Evolutionary conservation across 768 basidiomycete genomes (phyloP).

Genomic region (Mycena epipterygia): DNA sequence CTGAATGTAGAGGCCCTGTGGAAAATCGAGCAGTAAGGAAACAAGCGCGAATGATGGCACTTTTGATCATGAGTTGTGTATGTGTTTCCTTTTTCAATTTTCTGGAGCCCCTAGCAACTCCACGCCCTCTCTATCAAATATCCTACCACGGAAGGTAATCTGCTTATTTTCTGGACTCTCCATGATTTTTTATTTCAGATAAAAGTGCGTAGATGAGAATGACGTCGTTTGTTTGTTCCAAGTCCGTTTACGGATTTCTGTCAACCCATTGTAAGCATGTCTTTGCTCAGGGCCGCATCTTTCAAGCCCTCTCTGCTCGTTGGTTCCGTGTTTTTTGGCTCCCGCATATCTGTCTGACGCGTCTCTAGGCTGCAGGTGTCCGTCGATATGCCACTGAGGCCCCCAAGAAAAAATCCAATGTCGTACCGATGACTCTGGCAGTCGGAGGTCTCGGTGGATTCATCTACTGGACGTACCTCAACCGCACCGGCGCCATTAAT

Average conservation of each 20-base stretch:
- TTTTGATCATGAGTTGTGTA: background rate
- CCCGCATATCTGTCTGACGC: background rate
- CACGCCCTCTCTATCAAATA: background rate
- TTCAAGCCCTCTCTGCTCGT: slow-evolving; percentile 9
- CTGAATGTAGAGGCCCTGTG: background rate
- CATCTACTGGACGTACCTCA: slow-evolving; percentile 67
- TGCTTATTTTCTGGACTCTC: too few species aligned
- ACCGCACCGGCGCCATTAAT: slow-evolving; percentile 38
- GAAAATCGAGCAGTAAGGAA: slow-evolving; percentile 11
- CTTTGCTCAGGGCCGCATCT: slow-evolving; percentile 18
- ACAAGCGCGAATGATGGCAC: background rate
- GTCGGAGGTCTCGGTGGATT: slow-evolving; percentile 57
- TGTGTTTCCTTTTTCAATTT: background rate
- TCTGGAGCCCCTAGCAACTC: background rate
- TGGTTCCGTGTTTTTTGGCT: slow-evolving; percentile 4
- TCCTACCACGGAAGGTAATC: too few species aligned
- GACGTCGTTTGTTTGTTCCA: slow-evolving; percentile 12
- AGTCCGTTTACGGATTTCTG: too few species aligned
- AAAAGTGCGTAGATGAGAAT: too few species aligned
- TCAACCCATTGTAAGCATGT: background rate
- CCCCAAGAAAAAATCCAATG: slow-evolving; percentile 61
- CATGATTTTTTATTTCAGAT: too few species aligned
- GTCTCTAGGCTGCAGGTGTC: slow-evolving; percentile 7
- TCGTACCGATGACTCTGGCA: slow-evolving; percentile 59
- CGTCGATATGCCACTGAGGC: slow-evolving; percentile 52